Base-by-base conservation (phyloP, 768 basidiomycete species). In the Lyophyllum semitale region DNA sequence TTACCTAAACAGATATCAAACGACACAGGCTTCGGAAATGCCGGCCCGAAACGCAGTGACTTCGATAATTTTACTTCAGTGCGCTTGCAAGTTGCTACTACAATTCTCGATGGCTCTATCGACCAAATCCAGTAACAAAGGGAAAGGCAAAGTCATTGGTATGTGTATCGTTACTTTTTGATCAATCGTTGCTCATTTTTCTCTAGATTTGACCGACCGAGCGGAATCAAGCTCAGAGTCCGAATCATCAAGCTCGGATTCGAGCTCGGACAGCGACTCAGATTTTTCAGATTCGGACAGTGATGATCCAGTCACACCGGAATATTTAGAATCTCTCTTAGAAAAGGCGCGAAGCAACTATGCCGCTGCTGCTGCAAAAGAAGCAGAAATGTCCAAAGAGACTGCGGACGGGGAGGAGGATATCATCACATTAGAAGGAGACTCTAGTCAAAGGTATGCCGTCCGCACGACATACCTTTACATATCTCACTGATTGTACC, bases 291-390 rank as follows among this genome's bases (percentile, higher is more conserved):
- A 80, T 11, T 71, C 72, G 5, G 72, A 82, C 20, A 69, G 65
- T 18, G 81, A 81, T 54, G 72, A 73, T 4, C 77, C 82, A 41
- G 44, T 85, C 26, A 84, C 84, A 0, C 73, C 77, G 35, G 83
- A 85, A 61, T 84, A 84, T 55, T 76, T 91, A 5, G 76, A 85
- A 29, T 85, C 80, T 7, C 70, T 91, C 0, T 71, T 93, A 12
- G 79, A 84, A 57, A 82, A 80, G 52, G 89, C 89, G 17, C 77
- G 79, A 60, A 68, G 76, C 63, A 83, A 80, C 66, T 80, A 76
- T 44, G 63, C 69, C 33, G 61, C 68, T 57, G 60, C 73, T n/a
- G 63, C 62, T 22, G 54, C 54, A 42, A 75, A 62, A 65, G 68
- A 46, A 58, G 59, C 44, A 58, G 49, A 53, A 50, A 47, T 57